Conservation (phyloP, 1,139 yeast genomes). For the Yarrowia galli region DNA sequence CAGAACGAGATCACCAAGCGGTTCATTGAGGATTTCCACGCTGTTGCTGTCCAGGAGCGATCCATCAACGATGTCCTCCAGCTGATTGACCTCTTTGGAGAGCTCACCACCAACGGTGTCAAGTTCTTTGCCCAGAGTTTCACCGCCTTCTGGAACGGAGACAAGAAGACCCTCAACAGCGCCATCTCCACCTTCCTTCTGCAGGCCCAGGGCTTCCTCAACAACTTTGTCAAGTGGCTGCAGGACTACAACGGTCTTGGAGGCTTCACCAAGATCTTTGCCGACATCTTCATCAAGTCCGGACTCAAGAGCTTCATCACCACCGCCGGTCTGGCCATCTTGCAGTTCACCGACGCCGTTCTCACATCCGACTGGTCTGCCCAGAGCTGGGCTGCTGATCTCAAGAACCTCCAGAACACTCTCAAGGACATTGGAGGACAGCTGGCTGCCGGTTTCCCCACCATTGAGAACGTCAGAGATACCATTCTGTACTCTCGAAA, state of each 20-base stretch:
- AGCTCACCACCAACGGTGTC: slow-evolving; percentile 10
- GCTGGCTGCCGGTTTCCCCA: not conserved
- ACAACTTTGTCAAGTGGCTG: slow-evolving; percentile 13
- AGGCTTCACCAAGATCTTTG: slow-evolving; percentile 24
- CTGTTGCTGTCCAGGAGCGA: slow-evolving; percentile 16
- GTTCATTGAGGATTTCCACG: slow-evolving; percentile 16
- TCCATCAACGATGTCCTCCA: not conserved
- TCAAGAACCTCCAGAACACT: slow-evolving; percentile 17
- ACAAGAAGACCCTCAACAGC: not conserved
- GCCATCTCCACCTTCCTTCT: not conserved
- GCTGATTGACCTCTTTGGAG: slow-evolving; percentile 7
- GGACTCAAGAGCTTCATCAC: slow-evolving; percentile 20
- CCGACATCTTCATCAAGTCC: slow-evolving; percentile 19
- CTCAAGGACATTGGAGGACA: not conserved
- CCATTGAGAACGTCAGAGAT: not conserved
- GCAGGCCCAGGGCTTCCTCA: slow-evolving; percentile 21
- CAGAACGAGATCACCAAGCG: slow-evolving; percentile 6
- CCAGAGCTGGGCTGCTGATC: slow-evolving; percentile 21
- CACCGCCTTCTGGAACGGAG: slow-evolving; percentile 3
- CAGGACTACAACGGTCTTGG: slow-evolving; percentile 20
- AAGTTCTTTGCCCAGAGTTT: not conserved
- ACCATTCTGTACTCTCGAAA: slow-evolving; percentile 10
- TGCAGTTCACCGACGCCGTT: slow-evolving; percentile 6
- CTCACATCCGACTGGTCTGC: slow-evolving; percentile 11
- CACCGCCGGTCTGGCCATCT: slow-evolving; percentile 7